Conservation (phyloP, 345 rosid species). For the Aethionema arabicum region DNA sequence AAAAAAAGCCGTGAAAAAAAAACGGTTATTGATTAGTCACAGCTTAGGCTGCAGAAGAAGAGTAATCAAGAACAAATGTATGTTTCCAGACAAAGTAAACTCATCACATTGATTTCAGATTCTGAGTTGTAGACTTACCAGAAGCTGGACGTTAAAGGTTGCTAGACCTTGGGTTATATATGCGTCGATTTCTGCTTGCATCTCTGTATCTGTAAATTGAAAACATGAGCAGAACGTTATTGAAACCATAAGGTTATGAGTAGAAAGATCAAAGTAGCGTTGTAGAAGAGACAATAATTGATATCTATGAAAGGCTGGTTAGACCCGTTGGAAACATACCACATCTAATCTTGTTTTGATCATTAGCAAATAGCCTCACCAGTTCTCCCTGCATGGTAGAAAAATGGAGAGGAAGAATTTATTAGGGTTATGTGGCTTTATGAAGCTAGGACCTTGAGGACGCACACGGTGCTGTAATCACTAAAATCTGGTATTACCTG, state of each 20-base stretch:
- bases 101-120: not conserved
- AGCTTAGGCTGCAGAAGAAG: not conserved
- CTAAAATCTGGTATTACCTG: conserved; percentile 49
- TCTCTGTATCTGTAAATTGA: conserved; percentile 57
- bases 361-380: conserved; percentile 86
- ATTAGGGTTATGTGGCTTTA: not conserved
- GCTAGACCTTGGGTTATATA: conserved; percentile 71
- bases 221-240: not conserved
- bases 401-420: not conserved
- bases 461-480: not conserved
- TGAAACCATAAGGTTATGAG: no score
- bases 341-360: conserved; percentile 86
- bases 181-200: conserved; percentile 70
- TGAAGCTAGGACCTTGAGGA: not conserved
- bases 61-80: not conserved
- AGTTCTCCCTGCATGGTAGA: conserved; percentile 67
- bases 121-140: conserved; percentile 49
- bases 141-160: conserved; percentile 54
- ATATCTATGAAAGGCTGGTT: not conserved
- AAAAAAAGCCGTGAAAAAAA: not conserved
- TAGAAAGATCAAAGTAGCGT: no score
- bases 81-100: not conserved
- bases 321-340: conserved; percentile 53
- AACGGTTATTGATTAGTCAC: not conserved
- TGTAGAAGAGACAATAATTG: not conserved